These are phyloP conservation scores for Pouteria glomerata DNA, from an alignment of 148 eudicot genomes.

Conservation along the genomic window DNA sequence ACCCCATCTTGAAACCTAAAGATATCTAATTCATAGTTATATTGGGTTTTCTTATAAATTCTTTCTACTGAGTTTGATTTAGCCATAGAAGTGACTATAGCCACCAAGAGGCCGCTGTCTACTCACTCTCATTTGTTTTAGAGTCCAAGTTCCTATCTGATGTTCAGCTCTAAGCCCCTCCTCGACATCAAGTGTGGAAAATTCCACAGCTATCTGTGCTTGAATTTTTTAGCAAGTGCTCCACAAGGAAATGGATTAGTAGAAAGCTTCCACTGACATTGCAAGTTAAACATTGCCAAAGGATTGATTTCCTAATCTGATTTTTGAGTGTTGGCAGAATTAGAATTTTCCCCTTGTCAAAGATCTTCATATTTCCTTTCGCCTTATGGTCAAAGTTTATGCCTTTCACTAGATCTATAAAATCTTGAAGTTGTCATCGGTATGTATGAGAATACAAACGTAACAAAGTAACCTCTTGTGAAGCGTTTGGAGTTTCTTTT, in stretches of 20 bases:
- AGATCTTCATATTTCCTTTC: slow-evolving; percentile 60
- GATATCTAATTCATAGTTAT: too few relatives aligned
- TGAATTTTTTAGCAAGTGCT: slow-evolving; percentile 61
- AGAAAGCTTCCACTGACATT: slow-evolving; percentile 19
- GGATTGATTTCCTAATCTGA: slow-evolving; percentile 21
- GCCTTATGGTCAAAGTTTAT: slow-evolving; percentile 63
- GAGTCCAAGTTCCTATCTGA: too few relatives aligned
- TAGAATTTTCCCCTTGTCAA: slow-evolving; percentile 45
- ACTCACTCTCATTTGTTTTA: too few relatives aligned
- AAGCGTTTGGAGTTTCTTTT: slow-evolving; percentile 61
- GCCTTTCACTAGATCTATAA: slow-evolving; percentile 70
- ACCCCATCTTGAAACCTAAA: too few relatives aligned
- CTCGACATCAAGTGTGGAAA: too few relatives aligned
- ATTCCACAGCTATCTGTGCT: slow-evolving; percentile 48
- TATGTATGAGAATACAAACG: slow-evolving; percentile 36
- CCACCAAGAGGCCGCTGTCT: too few relatives aligned
- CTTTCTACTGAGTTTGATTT: too few relatives aligned
- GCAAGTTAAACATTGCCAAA: slow-evolving; percentile 20
- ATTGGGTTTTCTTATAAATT: too few relatives aligned
- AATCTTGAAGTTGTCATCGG: slow-evolving; percentile 44
- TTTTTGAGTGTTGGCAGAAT: slow-evolving; percentile 51
- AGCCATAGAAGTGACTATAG: too few relatives aligned
- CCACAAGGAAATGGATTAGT: slow-evolving; percentile 25
- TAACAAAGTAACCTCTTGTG: slow-evolving; percentile 31
- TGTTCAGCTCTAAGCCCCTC: too few relatives aligned